phyloP scores from a whole-genome alignment of 129 eudicot species.

The Lactuca saligna region DNA sequence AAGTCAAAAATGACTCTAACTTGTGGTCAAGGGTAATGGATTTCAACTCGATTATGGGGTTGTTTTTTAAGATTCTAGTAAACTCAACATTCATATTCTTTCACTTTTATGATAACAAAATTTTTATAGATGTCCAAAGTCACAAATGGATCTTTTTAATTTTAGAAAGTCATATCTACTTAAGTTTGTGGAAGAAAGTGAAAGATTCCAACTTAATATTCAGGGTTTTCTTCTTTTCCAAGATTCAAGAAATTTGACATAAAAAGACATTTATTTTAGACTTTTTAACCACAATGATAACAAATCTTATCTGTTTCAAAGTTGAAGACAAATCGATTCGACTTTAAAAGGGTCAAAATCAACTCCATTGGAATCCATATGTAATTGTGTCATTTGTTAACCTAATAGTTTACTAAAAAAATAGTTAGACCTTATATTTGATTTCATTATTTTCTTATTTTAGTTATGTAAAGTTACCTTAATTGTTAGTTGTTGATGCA shows the following conservation, averaged over 20 bases:
- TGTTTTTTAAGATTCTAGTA: neutral
- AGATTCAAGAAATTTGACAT: neutral
- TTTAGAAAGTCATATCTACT: neutral
- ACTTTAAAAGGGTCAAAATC: conserved; percentile 9
- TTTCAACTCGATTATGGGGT: neutral
- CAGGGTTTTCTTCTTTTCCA: neutral
- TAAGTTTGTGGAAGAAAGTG: neutral
- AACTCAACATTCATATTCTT: neutral
- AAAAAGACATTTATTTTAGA: neutral
- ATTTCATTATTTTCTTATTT: too few species aligned
- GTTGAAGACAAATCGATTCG: neutral
- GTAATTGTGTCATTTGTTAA: too few species aligned
- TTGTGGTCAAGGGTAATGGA: neutral
- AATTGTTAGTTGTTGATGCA: too few species aligned
- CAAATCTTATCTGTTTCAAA: conserved; percentile 3
- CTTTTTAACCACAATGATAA: neutral
- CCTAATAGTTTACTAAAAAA: too few species aligned
- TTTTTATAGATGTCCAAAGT: neutral
- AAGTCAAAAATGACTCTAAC: conserved; percentile 3
- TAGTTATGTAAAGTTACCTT: too few species aligned
- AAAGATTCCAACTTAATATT: neutral
- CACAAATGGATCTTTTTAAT: neutral
- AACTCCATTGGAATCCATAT: neutral
- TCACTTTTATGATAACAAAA: neutral
- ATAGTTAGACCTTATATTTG: too few species aligned